A percentile compares a stretch with the other conserved stretches of the same genome.
These are phyloP conservation scores for Suillus lakei DNA, from an alignment of 768 basidiomycete genomes.

Conservation along the genomic window DNA sequence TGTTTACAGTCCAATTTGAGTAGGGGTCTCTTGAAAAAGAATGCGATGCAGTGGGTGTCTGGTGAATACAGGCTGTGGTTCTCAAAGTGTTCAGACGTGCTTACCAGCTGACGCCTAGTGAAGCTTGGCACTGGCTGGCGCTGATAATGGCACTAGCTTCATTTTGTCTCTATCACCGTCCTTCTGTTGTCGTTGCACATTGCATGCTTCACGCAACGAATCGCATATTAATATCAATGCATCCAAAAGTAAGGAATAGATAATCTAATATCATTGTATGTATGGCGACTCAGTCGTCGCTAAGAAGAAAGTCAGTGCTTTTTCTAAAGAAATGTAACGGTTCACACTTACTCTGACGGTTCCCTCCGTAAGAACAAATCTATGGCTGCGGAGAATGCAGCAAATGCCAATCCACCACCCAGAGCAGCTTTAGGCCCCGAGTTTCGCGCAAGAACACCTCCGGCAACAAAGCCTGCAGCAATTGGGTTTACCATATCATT, in stretches of 20 bases:
- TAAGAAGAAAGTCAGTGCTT: not conserved
- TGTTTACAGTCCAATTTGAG: too few relatives aligned
- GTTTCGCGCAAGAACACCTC: constrained; percentile 85
- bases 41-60: too few relatives aligned
- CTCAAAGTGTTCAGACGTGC: too few relatives aligned
- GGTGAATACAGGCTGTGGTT: too few relatives aligned
- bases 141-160: too few relatives aligned
- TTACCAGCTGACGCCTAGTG: too few relatives aligned
- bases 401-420: constrained; percentile 91
- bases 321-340: not conserved
- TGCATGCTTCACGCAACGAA: too few relatives aligned
- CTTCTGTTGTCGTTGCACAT: too few relatives aligned
- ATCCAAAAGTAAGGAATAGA: not conserved
- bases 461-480: constrained; percentile 85
- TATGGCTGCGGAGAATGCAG: constrained; percentile 90
- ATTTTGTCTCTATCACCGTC: too few relatives aligned
- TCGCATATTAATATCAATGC: too few relatives aligned
- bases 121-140: too few relatives aligned
- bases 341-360: constrained; percentile 67
- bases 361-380: constrained; percentile 83
- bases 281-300: constrained; percentile 12
- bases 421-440: constrained; percentile 86
- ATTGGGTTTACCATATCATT: constrained; percentile 95
- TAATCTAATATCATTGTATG: not conserved
- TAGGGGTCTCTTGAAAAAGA: too few relatives aligned